Base-by-base conservation (phyloP, 75 land plant species). In the Azolla pinnata region DNA sequence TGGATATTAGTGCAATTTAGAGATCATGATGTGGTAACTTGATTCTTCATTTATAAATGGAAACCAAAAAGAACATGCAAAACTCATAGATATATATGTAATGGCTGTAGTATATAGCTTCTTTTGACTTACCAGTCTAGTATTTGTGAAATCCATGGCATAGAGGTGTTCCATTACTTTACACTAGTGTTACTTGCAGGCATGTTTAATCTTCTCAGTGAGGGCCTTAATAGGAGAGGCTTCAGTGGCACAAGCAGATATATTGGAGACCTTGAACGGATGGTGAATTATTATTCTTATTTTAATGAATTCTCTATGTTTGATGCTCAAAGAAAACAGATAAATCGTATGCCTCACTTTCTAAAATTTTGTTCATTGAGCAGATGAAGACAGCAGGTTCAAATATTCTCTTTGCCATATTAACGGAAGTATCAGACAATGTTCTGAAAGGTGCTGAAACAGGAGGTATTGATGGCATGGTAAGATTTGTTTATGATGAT, bases 341-440 rank as follows among this genome's bases (percentile, higher is more conserved):
- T n/a, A n/a, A n/a, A n/a, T n/a, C n/a, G n/a, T n/a, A n/a, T n/a
- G n/a, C n/a, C n/a, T n/a, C n/a, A n/a, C n/a, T n/a, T n/a, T n/a
- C n/a, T n/a, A n/a, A n/a, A n/a, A n/a, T n/a, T n/a, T 35, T 35
- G 40, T 35, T 35, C 34, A 21, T 58, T 46, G 42, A 38, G 35
- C 77, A 91, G 97, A 30, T 91, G 62, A 87, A 69, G 67, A 74
- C 67, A 55, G 97, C 97, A 29, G 88, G 97, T 42, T 91, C 93
- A 29, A 91, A 87, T 40, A 63, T 82, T 21, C 49, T 87, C 4
- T 91, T 91, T 80, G 86, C 88, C 47, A 78, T 79, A 26, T 60
- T 87, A 4, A 91, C 88, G 9, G 93, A 84, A 68, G 71, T 87
- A 30, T 91, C 97, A 33, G 97, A 91, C 58, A 82, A 74, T 52